Evolutionary conservation across 1,139 yeast species (phyloP).

Genomic region (Candida pseudocylindracea): DNA sequence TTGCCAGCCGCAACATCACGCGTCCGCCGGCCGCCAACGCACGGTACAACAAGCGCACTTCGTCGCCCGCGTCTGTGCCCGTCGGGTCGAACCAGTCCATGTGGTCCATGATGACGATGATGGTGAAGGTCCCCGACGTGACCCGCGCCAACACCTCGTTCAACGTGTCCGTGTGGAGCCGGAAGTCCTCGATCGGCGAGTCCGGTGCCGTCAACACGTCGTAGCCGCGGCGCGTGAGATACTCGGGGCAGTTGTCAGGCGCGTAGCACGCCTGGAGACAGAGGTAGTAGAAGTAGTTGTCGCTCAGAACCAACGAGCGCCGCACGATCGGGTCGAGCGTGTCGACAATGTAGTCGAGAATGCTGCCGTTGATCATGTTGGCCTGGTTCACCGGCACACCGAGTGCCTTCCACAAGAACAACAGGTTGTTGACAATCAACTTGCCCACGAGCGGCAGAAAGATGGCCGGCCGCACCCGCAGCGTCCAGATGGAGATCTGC

Average conservation of each 20-base stretch:
- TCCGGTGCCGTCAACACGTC: slow-evolving; percentile 16
- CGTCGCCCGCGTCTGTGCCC: slow-evolving; percentile 39
- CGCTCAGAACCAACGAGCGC: slow-evolving; percentile 39
- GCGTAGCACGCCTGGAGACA: slow-evolving; percentile 39
- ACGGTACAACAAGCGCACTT: slow-evolving; percentile 38
- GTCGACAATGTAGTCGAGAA: slow-evolving; percentile 47
- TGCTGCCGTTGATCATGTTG: slow-evolving; percentile 52
- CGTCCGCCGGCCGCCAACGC: slow-evolving; percentile 50
- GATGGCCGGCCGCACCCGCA: slow-evolving; percentile 39
- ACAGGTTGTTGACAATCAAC: slow-evolving; percentile 53
- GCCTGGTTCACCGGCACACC: slow-evolving; percentile 82
- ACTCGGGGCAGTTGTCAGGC: slow-evolving; percentile 54
- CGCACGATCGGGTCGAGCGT: slow-evolving; percentile 57
- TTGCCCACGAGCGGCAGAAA: slow-evolving; percentile 50
- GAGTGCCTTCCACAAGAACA: slow-evolving; percentile 68
- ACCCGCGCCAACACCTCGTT: slow-evolving; percentile 54
- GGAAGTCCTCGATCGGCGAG: slow-evolving; percentile 36
- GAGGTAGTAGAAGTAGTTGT: slow-evolving; percentile 62
- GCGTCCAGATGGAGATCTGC: slow-evolving; percentile 42
- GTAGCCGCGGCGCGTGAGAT: slow-evolving; percentile 39
- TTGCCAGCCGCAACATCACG: slow-evolving; percentile 58
- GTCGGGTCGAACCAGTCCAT: slow-evolving; percentile 76
- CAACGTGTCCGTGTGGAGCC: slow-evolving; percentile 62
- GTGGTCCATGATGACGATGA: slow-evolving; percentile 76
- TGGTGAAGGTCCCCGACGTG: slow-evolving; percentile 37